Percentiles rank a stretch among this genome's conserved stretches.
Conservation (phyloP, 345 rosid genomes). For the Rhodomyrtus tomentosa region DNA sequence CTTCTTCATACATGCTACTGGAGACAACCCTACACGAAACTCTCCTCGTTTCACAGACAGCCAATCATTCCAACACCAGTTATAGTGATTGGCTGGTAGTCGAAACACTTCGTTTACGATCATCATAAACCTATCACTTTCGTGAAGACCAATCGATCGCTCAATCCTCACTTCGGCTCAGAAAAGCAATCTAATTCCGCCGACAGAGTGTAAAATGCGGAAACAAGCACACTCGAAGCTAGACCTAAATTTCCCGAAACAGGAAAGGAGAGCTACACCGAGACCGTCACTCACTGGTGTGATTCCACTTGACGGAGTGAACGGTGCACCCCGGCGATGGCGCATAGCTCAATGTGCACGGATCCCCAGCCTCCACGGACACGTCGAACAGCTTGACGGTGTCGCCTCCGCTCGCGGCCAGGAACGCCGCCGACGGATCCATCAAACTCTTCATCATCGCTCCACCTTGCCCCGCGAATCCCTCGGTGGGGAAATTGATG, state of each 20-base stretch:
- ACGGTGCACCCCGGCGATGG: conserved; percentile 65
- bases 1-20: neutral
- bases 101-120: neutral
- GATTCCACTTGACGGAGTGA: conserved; percentile 93
- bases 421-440: conserved; percentile 57
- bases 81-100: neutral
- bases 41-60: neutral
- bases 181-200: neutral
- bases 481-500: neutral
- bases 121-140: neutral
- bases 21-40: neutral
- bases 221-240: neutral
- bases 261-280: neutral
- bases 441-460: conserved; percentile 31
- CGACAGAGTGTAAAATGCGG: neutral
- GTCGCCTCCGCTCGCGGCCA: conserved; percentile 82
- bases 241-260: neutral
- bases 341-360: conserved; percentile 60
- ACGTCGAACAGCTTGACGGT: conserved; percentile 67
- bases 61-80: neutral
- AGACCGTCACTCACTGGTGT: conserved; percentile 50
- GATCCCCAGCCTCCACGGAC: conserved; percentile 64
- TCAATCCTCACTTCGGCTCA: neutral
- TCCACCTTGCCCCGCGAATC: neutral
- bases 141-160: neutral